A percentile compares a stretch with the other conserved stretches of the same genome.
These are phyloP conservation scores for Termitomyces sp. DNA, from an alignment of 768 basidiomycete species.

Conservation along the genomic window DNA sequence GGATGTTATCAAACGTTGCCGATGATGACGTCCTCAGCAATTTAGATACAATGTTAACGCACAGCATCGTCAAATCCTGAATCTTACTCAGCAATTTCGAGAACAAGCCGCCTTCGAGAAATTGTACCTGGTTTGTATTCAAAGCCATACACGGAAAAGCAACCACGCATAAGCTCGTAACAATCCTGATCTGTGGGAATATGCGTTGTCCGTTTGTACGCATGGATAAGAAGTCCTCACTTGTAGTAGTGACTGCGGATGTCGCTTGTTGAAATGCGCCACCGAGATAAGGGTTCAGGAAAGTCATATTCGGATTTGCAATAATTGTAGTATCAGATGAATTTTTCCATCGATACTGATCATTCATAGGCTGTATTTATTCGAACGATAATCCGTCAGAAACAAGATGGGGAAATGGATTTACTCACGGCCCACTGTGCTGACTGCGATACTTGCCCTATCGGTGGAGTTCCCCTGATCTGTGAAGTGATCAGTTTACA, in stretches of 20 bases:
- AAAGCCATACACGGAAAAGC: constrained; percentile 72
- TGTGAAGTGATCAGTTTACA: constrained; percentile 6
- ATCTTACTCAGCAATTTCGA: background rate
- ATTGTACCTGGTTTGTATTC: constrained; percentile 66
- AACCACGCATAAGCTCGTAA: constrained; percentile 51
- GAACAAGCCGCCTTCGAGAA: background rate
- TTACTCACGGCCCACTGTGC: constrained; percentile 75
- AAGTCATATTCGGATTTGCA: constrained; percentile 41
- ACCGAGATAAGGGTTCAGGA: constrained; percentile 65
- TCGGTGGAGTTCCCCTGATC: constrained; percentile 29
- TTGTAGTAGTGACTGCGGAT: constrained; percentile 60
- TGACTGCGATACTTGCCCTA: constrained; percentile 73
- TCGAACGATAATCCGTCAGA: background rate
- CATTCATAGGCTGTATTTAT: constrained; percentile 64
- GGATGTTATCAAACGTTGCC: background rate
- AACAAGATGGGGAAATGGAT: constrained; percentile 18
- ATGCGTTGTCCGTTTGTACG: background rate
- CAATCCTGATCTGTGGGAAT: constrained; percentile 53
- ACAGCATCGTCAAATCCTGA: constrained; percentile 49
- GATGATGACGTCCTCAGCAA: background rate
- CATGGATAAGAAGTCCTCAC: constrained; percentile 25
- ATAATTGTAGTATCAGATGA: constrained; percentile 55
- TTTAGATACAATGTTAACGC: constrained; percentile 18
- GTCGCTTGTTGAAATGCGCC: constrained; percentile 82
- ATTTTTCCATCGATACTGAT: constrained; percentile 66